A percentile compares a stretch with the other conserved stretches of the same genome.
Conservation (phyloP, 2,329 filamentous ascomycete species). For the Ciborinia camelliae region DNA sequence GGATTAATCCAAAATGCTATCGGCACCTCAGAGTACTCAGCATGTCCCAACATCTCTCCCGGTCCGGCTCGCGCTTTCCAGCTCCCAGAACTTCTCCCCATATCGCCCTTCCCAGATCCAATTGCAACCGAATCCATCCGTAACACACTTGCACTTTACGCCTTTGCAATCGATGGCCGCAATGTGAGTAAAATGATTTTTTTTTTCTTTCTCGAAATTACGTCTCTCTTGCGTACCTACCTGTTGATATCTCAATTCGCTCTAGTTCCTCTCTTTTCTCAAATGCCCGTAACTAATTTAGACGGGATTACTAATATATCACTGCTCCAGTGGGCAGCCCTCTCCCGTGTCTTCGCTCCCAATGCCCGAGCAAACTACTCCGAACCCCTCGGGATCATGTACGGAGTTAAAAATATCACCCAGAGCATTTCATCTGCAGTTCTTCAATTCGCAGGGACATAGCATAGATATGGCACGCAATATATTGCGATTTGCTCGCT, state of each 20-base stretch:
- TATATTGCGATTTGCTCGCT: neutral
- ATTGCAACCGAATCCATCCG: neutral
- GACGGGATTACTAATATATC: neutral
- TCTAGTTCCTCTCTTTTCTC: neutral
- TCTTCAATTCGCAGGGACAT: neutral
- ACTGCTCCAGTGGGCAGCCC: neutral
- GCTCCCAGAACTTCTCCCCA: neutral
- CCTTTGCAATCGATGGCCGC: neutral
- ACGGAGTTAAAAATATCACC: neutral
- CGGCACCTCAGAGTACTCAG: neutral
- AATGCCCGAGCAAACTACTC: constrained; percentile 4
- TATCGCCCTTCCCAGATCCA: neutral
- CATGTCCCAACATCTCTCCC: neutral
- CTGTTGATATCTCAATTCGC: neutral
- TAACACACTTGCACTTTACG: neutral
- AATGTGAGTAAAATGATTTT: neutral
- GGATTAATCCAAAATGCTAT: neutral
- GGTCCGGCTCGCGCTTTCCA: neutral
- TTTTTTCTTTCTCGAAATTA: neutral
- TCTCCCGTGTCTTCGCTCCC: neutral
- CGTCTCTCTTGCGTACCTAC: neutral
- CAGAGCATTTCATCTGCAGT: neutral
- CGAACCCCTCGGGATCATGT: neutral
- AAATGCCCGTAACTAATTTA: too few species aligned
- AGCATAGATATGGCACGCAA: constrained; percentile 6